A percentile compares a stretch with the other conserved stretches of the same genome.
Conservation (phyloP, 2,329 filamentous ascomycete genomes). For the Penicillium frequentans region DNA sequence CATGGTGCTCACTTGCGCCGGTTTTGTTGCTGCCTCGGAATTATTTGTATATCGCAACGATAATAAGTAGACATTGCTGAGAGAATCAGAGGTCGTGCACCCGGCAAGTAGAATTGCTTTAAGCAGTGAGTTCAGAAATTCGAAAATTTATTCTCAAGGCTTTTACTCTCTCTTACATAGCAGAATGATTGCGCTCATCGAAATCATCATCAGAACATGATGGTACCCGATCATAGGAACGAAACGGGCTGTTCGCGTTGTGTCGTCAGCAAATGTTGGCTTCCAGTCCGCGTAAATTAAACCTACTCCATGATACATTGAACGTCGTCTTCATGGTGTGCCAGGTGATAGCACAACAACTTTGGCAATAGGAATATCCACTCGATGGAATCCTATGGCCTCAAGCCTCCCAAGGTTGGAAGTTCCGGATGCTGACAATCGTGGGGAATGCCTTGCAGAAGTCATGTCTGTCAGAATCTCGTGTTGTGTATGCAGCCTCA, state of each 20-base stretch:
- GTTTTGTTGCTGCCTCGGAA: background rate
- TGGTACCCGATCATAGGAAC: conserved; percentile 3
- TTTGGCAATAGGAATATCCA: background rate
- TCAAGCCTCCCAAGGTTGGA: background rate
- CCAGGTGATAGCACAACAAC: background rate
- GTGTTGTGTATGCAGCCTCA: background rate
- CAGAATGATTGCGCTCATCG: background rate
- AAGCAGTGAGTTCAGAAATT: background rate
- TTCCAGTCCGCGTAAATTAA: background rate
- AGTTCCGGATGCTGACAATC: background rate
- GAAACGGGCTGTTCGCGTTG: background rate
- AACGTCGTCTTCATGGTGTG: background rate
- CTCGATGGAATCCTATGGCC: background rate
- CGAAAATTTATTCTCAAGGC: background rate
- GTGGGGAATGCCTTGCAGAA: background rate
- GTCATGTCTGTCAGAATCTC: background rate
- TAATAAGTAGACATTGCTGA: conserved; percentile 12
- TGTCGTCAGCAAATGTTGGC: background rate
- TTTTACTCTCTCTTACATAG: conserved; percentile 4
- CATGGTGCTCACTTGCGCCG: conserved; percentile 4
- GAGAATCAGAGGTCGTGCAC: conserved; percentile 7
- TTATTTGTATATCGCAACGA: conserved; percentile 9
- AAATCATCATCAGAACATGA: conserved; percentile 9
- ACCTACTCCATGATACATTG: background rate
- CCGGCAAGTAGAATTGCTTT: conserved; percentile 10